These are phyloP conservation scores for Paratinospora sagittata DNA, from an alignment of 164 flowering plant genomes.

Conservation along the genomic window DNA sequence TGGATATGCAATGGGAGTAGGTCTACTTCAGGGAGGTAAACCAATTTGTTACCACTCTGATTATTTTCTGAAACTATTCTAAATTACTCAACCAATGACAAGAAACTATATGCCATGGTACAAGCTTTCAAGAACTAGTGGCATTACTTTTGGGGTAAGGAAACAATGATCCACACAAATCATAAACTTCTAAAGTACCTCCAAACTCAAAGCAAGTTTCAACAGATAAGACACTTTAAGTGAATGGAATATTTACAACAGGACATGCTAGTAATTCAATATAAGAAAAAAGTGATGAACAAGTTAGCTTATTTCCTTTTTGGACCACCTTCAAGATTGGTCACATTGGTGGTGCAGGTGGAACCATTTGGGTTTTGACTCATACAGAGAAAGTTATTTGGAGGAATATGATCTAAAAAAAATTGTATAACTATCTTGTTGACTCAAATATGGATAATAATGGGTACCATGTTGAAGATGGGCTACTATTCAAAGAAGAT, in stretches of 20 bases:
- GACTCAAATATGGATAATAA: no score
- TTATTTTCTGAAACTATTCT: neutral
- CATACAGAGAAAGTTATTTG: no score
- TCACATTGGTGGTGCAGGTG: no score
- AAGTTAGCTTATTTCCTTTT: neutral
- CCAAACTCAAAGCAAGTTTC: no score
- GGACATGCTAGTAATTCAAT: neutral
- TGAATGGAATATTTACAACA: neutral
- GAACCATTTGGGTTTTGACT: no score
- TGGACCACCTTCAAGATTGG: neutral
- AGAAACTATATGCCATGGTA: neutral
- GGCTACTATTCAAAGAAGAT: no score
- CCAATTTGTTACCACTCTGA: slow-evolving; percentile 1
- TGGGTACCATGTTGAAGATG: no score
- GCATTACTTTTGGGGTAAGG: neutral
- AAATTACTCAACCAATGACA: slow-evolving; percentile 3
- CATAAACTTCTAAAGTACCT: neutral
- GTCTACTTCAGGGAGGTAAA: neutral
- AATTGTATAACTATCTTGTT: neutral
- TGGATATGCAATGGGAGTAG: slow-evolving; percentile 1
- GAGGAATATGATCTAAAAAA: no score
- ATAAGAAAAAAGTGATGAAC: neutral
- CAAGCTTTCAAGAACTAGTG: neutral
- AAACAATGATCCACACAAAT: neutral
- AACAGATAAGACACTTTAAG: no score